Conservation (phyloP, 108 stramenopile species). For the Aurantiochytrium sp. region DNA sequence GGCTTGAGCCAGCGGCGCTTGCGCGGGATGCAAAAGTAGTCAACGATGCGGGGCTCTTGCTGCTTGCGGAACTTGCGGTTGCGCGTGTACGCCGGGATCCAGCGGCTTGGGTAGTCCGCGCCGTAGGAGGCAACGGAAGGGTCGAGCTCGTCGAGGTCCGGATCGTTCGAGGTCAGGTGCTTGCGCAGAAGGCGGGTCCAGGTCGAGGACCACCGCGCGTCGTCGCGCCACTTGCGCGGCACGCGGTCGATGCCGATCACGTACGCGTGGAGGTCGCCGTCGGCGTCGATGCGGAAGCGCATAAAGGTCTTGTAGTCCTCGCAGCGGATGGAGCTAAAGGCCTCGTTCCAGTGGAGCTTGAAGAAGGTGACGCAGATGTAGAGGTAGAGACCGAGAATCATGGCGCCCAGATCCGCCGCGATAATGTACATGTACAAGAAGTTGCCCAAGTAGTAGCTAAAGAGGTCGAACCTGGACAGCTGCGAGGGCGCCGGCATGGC, state of each 20-base stretch:
- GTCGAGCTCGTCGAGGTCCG: constrained; percentile 4
- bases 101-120: neutral
- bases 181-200: neutral
- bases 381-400: constrained; percentile 12
- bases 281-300: constrained; percentile 32
- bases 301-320: constrained; percentile 25
- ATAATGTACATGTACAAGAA: neutral
- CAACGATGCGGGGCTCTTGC: constrained; percentile 27
- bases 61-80: neutral
- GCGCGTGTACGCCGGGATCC: neutral
- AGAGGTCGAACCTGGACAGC: constrained; percentile 1
- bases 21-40: constrained; percentile 24
- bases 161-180: neutral
- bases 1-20: neutral
- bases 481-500: neutral
- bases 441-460: constrained; percentile 8
- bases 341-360: constrained; percentile 29
- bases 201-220: constrained; percentile 41
- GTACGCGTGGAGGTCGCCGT: constrained; percentile 61
- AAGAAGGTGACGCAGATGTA: constrained; percentile 25
- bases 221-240: constrained; percentile 55
- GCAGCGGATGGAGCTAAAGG: neutral
- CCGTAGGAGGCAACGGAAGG: constrained; percentile 6
- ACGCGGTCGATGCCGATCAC: constrained; percentile 60
- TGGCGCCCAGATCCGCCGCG: neutral